Evolutionary conservation across 2,329 filamentous ascomycete species (phyloP).

Genomic region (Cyphellophora europaea): DNA sequence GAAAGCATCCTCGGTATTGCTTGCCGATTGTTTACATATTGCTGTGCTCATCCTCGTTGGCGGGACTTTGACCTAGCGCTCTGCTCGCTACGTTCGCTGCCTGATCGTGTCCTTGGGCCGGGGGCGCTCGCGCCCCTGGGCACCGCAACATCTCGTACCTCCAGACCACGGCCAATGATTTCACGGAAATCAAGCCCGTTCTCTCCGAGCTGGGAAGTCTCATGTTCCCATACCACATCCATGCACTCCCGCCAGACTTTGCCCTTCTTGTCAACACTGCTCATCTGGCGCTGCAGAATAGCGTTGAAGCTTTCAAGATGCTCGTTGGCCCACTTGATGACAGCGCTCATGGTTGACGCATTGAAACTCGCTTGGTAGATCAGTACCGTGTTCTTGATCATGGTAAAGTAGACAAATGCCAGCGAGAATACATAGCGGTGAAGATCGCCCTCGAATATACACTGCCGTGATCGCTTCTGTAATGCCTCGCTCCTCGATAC

Average conservation of each 20-base stretch:
- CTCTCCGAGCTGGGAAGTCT: constrained; percentile 60
- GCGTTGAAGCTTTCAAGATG: constrained; percentile 85
- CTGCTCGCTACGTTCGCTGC: not conserved
- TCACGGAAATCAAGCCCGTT: constrained; percentile 86
- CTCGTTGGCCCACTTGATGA: constrained; percentile 97
- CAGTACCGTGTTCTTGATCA: constrained; percentile 85
- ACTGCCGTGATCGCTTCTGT: constrained; percentile 75
- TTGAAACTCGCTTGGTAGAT: constrained; percentile 85
- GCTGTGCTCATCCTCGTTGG: too few relatives aligned
- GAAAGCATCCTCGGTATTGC: too few relatives aligned
- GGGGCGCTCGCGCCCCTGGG: not conserved
- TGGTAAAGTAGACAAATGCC: constrained; percentile 87
- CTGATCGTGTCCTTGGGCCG: not conserved
- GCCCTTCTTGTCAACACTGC: constrained; percentile 69
- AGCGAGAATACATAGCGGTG: constrained; percentile 89
- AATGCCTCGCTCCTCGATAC: constrained; percentile 69
- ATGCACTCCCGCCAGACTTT: constrained; percentile 76
- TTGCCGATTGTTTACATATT: too few relatives aligned
- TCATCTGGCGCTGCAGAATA: constrained; percentile 73
- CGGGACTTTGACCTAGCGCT: constrained; percentile 10
- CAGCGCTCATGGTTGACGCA: constrained; percentile 78
- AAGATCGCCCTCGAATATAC: constrained; percentile 88
- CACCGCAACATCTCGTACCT: constrained; percentile 8
- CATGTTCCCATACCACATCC: constrained; percentile 70
- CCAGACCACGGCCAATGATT: constrained; percentile 55